These are phyloP conservation scores for Penicillium dipodomyicola DNA, from an alignment of 495 filamentous ascomycete genomes.

Conservation along the genomic window DNA sequence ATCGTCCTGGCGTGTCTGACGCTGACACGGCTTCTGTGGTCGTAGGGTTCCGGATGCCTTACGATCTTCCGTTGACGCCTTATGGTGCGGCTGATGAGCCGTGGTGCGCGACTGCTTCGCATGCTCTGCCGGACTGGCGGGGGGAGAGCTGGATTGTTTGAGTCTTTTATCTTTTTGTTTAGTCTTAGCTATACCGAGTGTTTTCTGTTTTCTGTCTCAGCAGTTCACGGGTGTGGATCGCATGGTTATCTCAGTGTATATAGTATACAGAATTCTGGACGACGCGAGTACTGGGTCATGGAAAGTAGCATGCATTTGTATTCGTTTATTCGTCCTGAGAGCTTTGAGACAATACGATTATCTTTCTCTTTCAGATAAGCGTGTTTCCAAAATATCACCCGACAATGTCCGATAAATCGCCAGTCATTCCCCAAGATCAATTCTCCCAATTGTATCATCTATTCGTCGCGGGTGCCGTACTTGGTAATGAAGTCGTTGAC, in stretches of 20 bases:
- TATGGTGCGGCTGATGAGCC: constrained; percentile 65
- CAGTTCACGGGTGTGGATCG: neutral
- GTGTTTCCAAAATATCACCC: neutral
- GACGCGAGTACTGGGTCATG: neutral
- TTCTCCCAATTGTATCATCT: constrained; percentile 6
- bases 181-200: neutral
- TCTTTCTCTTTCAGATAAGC: neutral
- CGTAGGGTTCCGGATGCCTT: constrained; percentile 78
- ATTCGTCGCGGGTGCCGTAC: constrained; percentile 49
- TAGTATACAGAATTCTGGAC: neutral
- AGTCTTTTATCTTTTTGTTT: neutral
- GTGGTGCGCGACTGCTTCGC: constrained; percentile 69
- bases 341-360: neutral
- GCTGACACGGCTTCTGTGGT: constrained; percentile 15
- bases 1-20: constrained; percentile 39
- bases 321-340: constrained; percentile 7
- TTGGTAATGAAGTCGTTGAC: constrained; percentile 67
- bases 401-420: neutral
- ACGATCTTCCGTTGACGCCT: constrained; percentile 69
- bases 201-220: neutral
- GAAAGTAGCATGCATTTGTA: constrained; percentile 14
- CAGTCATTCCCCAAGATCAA: neutral
- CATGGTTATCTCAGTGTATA: neutral
- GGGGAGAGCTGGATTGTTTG: constrained; percentile 53
- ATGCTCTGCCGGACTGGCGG: constrained; percentile 66